Conservation (phyloP, 2,329 filamentous ascomycete species). For the Fusarium chuoi region DNA sequence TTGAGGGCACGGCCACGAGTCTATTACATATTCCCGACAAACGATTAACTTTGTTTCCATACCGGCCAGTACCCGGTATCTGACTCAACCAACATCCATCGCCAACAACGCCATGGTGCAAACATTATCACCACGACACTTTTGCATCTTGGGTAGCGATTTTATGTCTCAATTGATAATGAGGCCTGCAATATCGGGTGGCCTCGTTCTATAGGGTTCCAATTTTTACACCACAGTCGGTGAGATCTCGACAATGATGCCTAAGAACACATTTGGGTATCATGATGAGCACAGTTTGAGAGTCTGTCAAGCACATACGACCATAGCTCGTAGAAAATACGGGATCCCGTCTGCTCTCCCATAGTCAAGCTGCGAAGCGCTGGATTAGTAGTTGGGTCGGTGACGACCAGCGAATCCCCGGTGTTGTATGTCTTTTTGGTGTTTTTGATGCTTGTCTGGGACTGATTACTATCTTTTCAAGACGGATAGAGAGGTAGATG, state of each 20-base stretch:
- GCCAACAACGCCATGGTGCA: not conserved
- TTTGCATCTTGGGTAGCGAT: not conserved
- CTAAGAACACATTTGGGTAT: no score
- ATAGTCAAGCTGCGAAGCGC: conserved; percentile 1
- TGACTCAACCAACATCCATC: not conserved
- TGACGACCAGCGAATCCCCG: conserved; percentile 11
- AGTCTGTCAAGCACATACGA: not conserved
- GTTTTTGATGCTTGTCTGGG: not conserved
- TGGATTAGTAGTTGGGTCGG: conserved; percentile 3
- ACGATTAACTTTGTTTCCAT: not conserved
- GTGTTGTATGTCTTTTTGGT: conserved; percentile 3
- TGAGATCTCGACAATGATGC: not conserved
- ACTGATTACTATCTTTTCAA: not conserved
- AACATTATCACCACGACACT: not conserved
- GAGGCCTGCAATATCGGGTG: not conserved
- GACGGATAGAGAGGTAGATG: not conserved
- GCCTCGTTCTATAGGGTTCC: not conserved
- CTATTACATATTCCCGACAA: not conserved
- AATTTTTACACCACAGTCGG: not conserved
- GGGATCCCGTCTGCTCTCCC: conserved; percentile 17
- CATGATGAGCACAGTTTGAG: not conserved
- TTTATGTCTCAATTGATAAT: not conserved
- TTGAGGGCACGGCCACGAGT: not conserved
- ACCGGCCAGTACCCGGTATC: not conserved
- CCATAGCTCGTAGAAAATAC: conserved; percentile 13